Percentiles rank a stretch among this genome's conserved stretches.
Conservation (phyloP, 192 early-diverging fungal species). For the Jimgerdemannia flammicorona region DNA sequence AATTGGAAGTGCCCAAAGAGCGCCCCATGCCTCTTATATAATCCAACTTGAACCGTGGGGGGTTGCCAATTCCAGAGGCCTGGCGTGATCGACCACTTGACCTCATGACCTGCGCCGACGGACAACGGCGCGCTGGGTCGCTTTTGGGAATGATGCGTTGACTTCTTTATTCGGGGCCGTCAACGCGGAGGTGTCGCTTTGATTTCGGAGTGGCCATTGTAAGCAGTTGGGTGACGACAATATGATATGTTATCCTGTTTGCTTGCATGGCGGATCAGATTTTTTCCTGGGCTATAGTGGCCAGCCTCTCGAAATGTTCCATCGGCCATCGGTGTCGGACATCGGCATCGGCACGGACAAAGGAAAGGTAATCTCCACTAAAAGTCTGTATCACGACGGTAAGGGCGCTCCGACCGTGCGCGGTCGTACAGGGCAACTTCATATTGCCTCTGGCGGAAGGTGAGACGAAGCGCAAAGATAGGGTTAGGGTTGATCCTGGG, state of each 20-base stretch:
- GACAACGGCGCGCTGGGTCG: neutral
- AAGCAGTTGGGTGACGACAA: neutral
- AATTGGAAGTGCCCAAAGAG: neutral
- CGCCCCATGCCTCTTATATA: neutral
- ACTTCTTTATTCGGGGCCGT: neutral
- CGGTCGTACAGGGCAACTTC: neutral
- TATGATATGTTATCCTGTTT: too few species aligned
- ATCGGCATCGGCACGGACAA: neutral
- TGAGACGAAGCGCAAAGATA: neutral
- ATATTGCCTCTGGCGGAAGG: neutral
- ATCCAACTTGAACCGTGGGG: neutral
- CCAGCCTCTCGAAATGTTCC: neutral
- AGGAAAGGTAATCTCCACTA: neutral
- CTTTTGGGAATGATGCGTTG: neutral
- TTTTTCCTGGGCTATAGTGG: neutral
- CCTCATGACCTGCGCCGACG: neutral
- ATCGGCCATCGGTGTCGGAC: neutral
- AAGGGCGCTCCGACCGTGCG: neutral
- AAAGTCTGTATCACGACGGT: neutral
- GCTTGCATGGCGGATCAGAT: too few species aligned
- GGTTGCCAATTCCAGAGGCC: neutral
- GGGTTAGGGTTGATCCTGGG: neutral
- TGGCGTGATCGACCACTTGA: neutral
- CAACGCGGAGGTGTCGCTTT: neutral
- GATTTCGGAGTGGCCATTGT: neutral